Evolutionary conservation across 2,329 filamentous ascomycete genomes (phyloP), one percentile per base, ranked within the genome.

Genomic region (Talaromyces sp.): DNA sequence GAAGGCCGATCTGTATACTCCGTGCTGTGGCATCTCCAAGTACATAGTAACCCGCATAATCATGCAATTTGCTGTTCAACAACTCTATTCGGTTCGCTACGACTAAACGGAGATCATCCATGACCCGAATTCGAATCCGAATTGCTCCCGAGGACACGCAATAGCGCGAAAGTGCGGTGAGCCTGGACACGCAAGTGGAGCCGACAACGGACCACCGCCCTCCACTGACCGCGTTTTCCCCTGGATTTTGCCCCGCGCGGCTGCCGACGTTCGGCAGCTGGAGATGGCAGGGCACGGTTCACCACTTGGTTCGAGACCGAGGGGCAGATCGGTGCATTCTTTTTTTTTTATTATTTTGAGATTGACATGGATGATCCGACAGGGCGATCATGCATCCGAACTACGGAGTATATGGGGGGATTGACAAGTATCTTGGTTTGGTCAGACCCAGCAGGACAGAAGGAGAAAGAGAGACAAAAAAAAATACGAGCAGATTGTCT

Each of bases 221-320:
- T n/a, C n/a, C n/a, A n/a, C n/a, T 29, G 41, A 44, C 42, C 42
- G 42, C 42, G 14, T 33, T 44, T 44, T 44, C 29, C 42, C 17
- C 41, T 41, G 20, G 19, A 27, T 42, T 16, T 44, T 20, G 42
- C 42, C 27, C 42, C 42, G 29, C 41, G 41, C 41, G 22, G 40
- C 22, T 43, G 40, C 24, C 40, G 22, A 17, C 14, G 11, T 1
- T 42, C 40, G 40, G 40, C n/a, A 27, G 24, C 9, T n/a, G n/a
- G n/a, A 27, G 9, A 42, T 29, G n/a, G 24, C 13, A 14, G 7
- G 42, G 54, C 54, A 56, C 51, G 54, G 54, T 48, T 51, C 54
- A 56, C 51, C 29, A 11, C 5, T 11, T 44, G 47, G 54, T 46
- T 43, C 47, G 44, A 32, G 52, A 43, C 20, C 48, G 52, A 55